Evolutionary conservation across 2,329 filamentous ascomycete species (phyloP).

Genomic region (Scedosporium boydii): DNA sequence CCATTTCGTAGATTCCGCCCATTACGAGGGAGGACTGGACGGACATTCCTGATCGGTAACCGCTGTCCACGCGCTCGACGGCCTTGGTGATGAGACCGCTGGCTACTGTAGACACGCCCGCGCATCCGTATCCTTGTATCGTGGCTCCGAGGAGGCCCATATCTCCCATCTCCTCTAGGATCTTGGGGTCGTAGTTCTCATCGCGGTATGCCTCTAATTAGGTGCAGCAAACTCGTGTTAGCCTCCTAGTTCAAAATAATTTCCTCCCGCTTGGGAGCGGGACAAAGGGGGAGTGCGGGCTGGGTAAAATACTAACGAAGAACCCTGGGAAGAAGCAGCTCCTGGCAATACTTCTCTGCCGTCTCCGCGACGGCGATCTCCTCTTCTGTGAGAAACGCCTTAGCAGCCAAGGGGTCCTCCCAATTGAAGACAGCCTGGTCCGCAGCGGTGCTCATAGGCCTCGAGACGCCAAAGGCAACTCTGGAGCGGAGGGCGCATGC

Average conservation of each 20-base stretch:
- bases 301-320: no score
- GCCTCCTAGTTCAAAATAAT: neutral
- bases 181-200: slow-evolving; percentile 77
- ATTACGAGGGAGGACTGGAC: slow-evolving; percentile 90
- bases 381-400: slow-evolving; percentile 75
- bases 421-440: slow-evolving; percentile 57
- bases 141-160: slow-evolving; percentile 80
- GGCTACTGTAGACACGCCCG: slow-evolving; percentile 78
- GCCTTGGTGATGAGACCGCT: slow-evolving; percentile 85
- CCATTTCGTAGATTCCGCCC: slow-evolving; percentile 85
- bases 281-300: neutral
- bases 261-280: neutral
- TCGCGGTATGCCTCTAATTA: slow-evolving; percentile 67
- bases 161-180: slow-evolving; percentile 86
- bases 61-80: slow-evolving; percentile 83
- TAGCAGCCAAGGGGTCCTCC: slow-evolving; percentile 75
- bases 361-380: slow-evolving; percentile 85
- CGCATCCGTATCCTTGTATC: slow-evolving; percentile 81
- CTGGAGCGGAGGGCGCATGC: neutral
- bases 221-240: neutral
- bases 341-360: slow-evolving; percentile 89
- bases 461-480: neutral
- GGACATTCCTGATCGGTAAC: slow-evolving; percentile 86
- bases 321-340: slow-evolving; percentile 74
- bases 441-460: neutral